Conservation (phyloP, 768 basidiomycete species). For the Trametes maxima region DNA sequence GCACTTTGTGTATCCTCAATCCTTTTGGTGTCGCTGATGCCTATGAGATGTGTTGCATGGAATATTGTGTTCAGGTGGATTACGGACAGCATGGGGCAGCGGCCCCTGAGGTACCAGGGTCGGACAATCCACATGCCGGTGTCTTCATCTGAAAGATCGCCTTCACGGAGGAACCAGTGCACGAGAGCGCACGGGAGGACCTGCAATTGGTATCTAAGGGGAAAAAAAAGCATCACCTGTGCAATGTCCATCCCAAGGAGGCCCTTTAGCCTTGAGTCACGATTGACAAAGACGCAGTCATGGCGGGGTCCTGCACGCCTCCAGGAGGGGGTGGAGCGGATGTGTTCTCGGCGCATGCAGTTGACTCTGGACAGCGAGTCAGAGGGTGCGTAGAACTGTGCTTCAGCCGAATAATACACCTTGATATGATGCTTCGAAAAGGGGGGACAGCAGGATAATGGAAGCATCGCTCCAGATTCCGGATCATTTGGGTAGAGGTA, state of each 20-base stretch:
- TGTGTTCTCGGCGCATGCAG: not conserved
- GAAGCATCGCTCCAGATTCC: not conserved
- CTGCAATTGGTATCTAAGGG: not conserved
- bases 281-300: not conserved
- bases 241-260: not conserved
- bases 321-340: not conserved
- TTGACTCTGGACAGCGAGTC: not conserved
- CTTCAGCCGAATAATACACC: not conserved
- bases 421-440: not conserved
- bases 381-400: not conserved
- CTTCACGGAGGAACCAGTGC: not conserved
- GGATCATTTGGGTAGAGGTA: not conserved
- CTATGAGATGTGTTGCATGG: slow-evolving; percentile 1
- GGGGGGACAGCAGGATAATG: not conserved
- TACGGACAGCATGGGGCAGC: not conserved
- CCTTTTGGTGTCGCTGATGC: no score
- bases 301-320: not conserved
- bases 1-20: not conserved
- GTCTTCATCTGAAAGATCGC: not conserved
- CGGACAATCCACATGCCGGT: not conserved
- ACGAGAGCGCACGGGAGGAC: not conserved
- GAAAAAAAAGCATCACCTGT: not conserved
- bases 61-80: not conserved
- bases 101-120: not conserved
- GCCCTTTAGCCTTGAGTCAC: not conserved